Base-by-base conservation (phyloP, 345 rosid genomes). In the Gynandropsis gynandra region DNA sequence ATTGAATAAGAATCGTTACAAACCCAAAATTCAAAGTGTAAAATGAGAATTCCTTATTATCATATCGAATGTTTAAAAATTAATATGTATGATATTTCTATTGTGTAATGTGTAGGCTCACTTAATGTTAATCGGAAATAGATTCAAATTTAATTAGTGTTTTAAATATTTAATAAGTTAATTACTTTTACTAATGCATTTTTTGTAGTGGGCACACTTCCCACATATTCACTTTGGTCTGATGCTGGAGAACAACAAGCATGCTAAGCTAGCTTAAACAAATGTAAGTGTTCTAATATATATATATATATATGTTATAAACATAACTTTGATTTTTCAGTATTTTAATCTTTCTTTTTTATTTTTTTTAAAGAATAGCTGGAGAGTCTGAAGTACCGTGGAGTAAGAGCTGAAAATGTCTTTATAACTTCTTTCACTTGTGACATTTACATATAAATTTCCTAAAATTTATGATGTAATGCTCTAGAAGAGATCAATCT, bases 141-240 rank as follows among this genome's bases (percentile, higher is more conserved):
- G 29, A 24, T 2, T 24, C 5, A 24, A 2, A 24, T 24, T 5
- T 24, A 24, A 24, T 24, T 24, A 24, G 29, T 5, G 29, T 24
- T 24, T 24, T 24, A 24, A 24, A 24, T 2, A 24, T 2, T 24
- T 24, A 24, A 17, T 10, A 24, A 13, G 12, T 45, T 31, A 17
- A 9, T 14, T 1, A 46, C 38, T 9, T 0, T 11, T 61, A 5
- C 10, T 54, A 62, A 10, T 17, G 5, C 17, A 43, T 51, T 18
- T 47, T 53, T 52, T 18, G 34, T 36, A 92, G 98, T 92, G 98
- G 98, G 95, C 97, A 54, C 97, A 89, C 64, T 89, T 79, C 58
- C 95, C 97, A 65, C 97, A 82, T 59, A 89, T 82, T 57, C 95
- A 89, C 62, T 82, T 85, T 37, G 89, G 95, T 44, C 57, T 89